These are phyloP conservation scores for Castanea mollissima DNA, from an alignment of 306 rosid genomes.

Conservation along the genomic window DNA sequence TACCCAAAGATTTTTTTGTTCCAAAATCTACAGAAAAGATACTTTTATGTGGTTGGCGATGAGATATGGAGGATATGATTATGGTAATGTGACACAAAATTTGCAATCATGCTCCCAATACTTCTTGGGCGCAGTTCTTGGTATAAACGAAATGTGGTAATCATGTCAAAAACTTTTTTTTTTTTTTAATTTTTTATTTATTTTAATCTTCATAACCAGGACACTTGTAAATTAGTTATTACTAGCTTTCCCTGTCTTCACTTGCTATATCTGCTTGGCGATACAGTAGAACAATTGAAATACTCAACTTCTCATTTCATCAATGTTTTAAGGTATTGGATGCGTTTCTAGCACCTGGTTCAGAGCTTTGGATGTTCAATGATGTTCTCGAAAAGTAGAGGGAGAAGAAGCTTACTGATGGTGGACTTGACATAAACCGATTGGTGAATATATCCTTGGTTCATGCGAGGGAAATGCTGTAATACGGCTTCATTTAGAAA, in stretches of 20 bases:
- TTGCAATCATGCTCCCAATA: slow-evolving; percentile 27
- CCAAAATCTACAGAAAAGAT: slow-evolving; percentile 78
- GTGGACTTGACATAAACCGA: slow-evolving; percentile 76
- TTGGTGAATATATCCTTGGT: slow-evolving; percentile 72
- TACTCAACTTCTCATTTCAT: background rate
- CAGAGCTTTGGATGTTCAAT: slow-evolving; percentile 98
- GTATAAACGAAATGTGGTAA: slow-evolving; percentile 25
- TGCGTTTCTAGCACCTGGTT: slow-evolving; percentile 75
- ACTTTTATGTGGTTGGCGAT: slow-evolving; percentile 90
- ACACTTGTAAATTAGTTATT: slow-evolving; percentile 10
- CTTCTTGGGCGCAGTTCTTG: slow-evolving; percentile 28
- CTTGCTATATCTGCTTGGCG: background rate
- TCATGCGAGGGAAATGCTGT: slow-evolving; percentile 91
- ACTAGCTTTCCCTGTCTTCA: background rate
- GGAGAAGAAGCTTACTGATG: slow-evolving; percentile 78
- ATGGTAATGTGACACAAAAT: slow-evolving; percentile 60
- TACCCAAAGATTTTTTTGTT: slow-evolving; percentile 73
- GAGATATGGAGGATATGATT: slow-evolving; percentile 97
- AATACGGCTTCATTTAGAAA: slow-evolving; percentile 84
- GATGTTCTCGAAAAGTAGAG: slow-evolving; percentile 83
- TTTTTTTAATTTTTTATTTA: background rate
- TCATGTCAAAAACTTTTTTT: slow-evolving; percentile 8
- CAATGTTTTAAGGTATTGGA: slow-evolving; percentile 60
- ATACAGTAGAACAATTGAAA: background rate
- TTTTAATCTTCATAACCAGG: background rate